A percentile compares a stretch with the other conserved stretches of the same genome.
Conservation (phyloP, 805 yeast genomes). For the Yamadazyma ubonensis region DNA sequence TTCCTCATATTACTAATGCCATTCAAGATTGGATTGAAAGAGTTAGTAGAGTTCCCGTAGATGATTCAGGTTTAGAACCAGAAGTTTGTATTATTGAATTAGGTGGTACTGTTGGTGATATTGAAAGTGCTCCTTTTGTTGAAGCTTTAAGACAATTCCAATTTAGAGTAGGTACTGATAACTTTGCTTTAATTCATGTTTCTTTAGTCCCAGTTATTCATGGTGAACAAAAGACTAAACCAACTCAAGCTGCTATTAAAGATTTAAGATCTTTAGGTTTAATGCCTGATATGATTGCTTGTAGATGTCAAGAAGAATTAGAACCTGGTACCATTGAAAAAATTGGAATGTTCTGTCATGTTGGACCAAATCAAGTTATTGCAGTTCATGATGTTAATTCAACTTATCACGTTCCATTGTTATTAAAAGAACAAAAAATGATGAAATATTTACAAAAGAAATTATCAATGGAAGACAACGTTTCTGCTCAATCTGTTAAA, state of each 20-base stretch:
- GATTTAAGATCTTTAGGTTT: slow-evolving; percentile 94
- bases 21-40: slow-evolving; percentile 98
- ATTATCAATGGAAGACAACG: slow-evolving; percentile 52
- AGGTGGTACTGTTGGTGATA: slow-evolving; percentile 99
- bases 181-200: slow-evolving; percentile 94
- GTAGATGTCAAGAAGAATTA: slow-evolving; percentile 86
- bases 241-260: slow-evolving; percentile 98
- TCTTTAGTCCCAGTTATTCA: slow-evolving; percentile 96
- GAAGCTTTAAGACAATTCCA: slow-evolving; percentile 99
- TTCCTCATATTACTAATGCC: slow-evolving; percentile 95
- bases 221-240: slow-evolving; percentile 98
- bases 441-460: slow-evolving; percentile 69
- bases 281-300: slow-evolving; percentile 95
- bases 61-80: slow-evolving; percentile 81
- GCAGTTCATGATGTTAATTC: slow-evolving; percentile 97
- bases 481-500: slow-evolving; percentile 47
- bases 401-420: slow-evolving; percentile 94
- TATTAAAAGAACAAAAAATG: slow-evolving; percentile 84
- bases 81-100: slow-evolving; percentile 96
- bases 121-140: slow-evolving; percentile 97
- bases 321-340: slow-evolving; percentile 86
- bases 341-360: slow-evolving; percentile 98
- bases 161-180: slow-evolving; percentile 91
- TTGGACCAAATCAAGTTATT: slow-evolving; percentile 95
- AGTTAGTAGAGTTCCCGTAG: slow-evolving; percentile 90